Evolutionary conservation across 78 protist genomes (phyloP), one percentile per base, ranked within the genome.

Genomic region (Polysphondylium violaceum): DNA sequence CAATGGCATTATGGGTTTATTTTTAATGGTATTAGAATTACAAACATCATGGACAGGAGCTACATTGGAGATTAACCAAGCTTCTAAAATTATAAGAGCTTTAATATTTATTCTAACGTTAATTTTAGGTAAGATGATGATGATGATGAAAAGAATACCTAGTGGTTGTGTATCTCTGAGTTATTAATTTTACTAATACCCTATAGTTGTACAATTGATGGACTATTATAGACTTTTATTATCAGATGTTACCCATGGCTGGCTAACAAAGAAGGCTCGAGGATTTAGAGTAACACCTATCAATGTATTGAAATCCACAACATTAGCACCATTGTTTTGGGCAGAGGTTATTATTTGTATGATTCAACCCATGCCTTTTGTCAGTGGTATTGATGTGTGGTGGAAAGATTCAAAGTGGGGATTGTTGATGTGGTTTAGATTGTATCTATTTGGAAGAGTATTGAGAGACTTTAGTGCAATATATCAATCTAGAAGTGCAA

Each of bases 261-360:
- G 90, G 90, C n/a, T 81, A n/a, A 81, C 90, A 67, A 81, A 81
- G 60, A 67, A 78, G 69, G 90, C 90, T 31, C 67, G 78, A 69
- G 90, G 78, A 58, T 81, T 81, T 50, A 67, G 90, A 47, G 90
- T 81, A 21, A 81, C 90, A 56, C 75, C 77, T n/a, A 2, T 81
- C 11, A 81, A 81, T 68, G 90, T 81, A 3, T 25, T 81, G 9
- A 44, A 74, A 40, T 81, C 90, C 9, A 81, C 90, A 21, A 81
- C 75, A 14, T 7, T 81, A 47, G 90, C 77, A 21, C 90, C 90
- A 27, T 43, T 81, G 31, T 81, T 81, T 58, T 81, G 76, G 76
- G 50, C 44, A 17, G 90, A 81, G 44, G 64, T 69, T 1, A 1
- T 69, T 7, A 29, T 81, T 0, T 81, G 90, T 69, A 8, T 60